Evolutionary conservation across 2,329 filamentous ascomycete species (phyloP).

Genomic region (Fonsecaea pedrosoi): DNA sequence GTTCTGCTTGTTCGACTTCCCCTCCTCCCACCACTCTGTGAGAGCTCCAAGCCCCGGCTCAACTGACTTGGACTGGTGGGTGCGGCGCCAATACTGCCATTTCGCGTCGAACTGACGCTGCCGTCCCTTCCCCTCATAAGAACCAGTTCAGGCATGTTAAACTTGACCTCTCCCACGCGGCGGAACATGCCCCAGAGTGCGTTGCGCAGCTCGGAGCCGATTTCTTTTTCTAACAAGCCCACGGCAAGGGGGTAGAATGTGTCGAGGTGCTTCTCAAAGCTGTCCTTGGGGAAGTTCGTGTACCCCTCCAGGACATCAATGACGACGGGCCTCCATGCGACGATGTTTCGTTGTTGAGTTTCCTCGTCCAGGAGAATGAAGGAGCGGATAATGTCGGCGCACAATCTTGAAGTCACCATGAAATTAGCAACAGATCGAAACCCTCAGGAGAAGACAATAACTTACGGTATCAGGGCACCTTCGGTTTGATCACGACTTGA

Average conservation of each 20-base stretch:
- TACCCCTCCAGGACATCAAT: constrained; percentile 96
- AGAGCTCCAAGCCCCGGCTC: constrained; percentile 20
- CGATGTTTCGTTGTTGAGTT: constrained; percentile 93
- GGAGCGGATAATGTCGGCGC: constrained; percentile 87
- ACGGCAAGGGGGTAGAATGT: constrained; percentile 87
- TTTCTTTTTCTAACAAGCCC: constrained; percentile 80
- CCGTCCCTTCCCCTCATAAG: constrained; percentile 32
- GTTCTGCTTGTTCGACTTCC: constrained; percentile 27
- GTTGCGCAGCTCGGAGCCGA: constrained; percentile 77
- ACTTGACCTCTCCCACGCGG: constrained; percentile 78
- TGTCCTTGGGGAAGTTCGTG: constrained; percentile 77
- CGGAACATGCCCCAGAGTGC: constrained; percentile 79
- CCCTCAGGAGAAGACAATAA: constrained; percentile 34
- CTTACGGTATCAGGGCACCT: constrained; percentile 81
- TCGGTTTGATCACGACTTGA: constrained; percentile 84
- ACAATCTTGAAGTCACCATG: constrained; percentile 62
- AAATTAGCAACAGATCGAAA: constrained; percentile 3
- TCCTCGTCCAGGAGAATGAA: constrained; percentile 92
- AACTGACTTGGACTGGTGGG: constrained; percentile 30
- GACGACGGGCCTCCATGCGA: constrained; percentile 96
- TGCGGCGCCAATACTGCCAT: constrained; percentile 31
- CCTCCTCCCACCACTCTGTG: constrained; percentile 22
- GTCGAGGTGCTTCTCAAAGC: constrained; percentile 79
- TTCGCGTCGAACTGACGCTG: constrained; percentile 34
- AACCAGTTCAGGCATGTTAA: constrained; percentile 53